phyloP scores from a whole-genome alignment of 495 filamentous ascomycete species.

The Podospora comata region DNA sequence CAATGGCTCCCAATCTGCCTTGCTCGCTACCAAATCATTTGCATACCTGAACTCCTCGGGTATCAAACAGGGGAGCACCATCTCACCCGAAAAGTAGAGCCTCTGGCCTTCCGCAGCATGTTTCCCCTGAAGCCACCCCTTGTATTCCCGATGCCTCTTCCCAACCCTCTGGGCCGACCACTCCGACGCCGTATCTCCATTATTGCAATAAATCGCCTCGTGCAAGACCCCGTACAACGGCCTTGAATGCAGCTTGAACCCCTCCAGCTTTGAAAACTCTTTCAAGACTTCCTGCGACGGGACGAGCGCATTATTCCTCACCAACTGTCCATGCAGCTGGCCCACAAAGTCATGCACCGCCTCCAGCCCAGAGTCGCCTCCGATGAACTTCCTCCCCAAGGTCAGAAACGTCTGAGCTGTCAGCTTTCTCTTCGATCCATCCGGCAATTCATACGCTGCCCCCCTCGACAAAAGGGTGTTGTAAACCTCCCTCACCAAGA shows the following conservation, averaged over 20 bases:
- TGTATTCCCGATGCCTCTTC: conserved; percentile 22
- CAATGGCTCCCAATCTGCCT: conserved; percentile 64
- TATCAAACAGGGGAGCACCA: conserved; percentile 65
- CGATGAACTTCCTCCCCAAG: conserved; percentile 72
- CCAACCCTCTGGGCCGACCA: conserved; percentile 49
- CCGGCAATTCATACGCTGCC: not conserved
- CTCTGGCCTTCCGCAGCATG: conserved; percentile 44
- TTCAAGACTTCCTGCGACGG: conserved; percentile 59
- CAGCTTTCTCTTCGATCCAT: conserved; percentile 33
- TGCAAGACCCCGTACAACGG: conserved; percentile 30
- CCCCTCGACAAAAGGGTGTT: conserved; percentile 43
- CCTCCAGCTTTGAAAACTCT: conserved; percentile 39
- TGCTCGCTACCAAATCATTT: conserved; percentile 49
- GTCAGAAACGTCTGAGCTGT: conserved; percentile 69
- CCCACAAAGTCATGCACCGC: conserved; percentile 55
- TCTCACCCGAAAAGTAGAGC: conserved; percentile 83
- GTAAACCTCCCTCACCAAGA: conserved; percentile 62
- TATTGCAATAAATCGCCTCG: conserved; percentile 29
- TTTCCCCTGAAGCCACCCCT: conserved; percentile 38
- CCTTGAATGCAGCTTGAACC: conserved; percentile 23
- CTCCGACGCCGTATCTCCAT: conserved; percentile 5
- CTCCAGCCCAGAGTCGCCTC: conserved; percentile 57
- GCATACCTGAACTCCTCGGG: conserved; percentile 56
- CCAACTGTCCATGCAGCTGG: conserved; percentile 51
- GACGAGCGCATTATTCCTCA: not conserved